Evolutionary conservation across 78 protist genomes (phyloP), one percentile per base, ranked within the genome.

Genomic region (Dictyostelium purpureum): DNA sequence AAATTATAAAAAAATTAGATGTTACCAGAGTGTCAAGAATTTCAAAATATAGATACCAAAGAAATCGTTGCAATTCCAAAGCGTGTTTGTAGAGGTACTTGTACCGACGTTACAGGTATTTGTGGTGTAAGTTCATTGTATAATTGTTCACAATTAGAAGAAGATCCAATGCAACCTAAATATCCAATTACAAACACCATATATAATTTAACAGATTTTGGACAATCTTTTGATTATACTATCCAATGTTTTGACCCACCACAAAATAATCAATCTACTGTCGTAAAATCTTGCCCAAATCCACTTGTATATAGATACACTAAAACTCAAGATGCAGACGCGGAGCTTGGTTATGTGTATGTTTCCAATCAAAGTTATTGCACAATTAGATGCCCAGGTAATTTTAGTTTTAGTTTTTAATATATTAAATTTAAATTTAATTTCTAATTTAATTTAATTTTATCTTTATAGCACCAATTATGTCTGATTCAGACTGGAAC

Each of bases 321-420:
- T 16, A 63, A 37, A 14, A 26, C 3, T 10, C 7, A 26, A 4
- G 66, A 35, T 10, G 11, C 7, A 10, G 66, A 35, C 7, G 33
- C 37, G 9, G 38, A 16, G 18, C 19, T 33, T 31, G 71, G 71
- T 4, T 63, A 63, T 63, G 33, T 35, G 16, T 63, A 33, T 18
- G 71, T 63, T 31, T 33, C n/a, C 6, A 42, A 63, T 0, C 45
- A 63, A 33, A 63, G 71, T 18, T 63, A 31, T 31, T 63, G 71
- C 33, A 63, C 71, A 63, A 63, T 63, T 63, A 37, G n/a, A 33
- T 63, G 71, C 18, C 71, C 71, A 31, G n/a, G n/a, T n/a, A n/a
- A n/a, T n/a, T n/a, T n/a, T n/a, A n/a, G n/a, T n/a, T n/a, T n/a
- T n/a, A n/a, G n/a, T n/a, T n/a, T n/a, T n/a, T n/a, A n/a, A n/a